A percentile compares a stretch with the other conserved stretches of the same genome.
Conservation (phyloP, 2,329 filamentous ascomycete species). For the Paradendryphiella salina region DNA sequence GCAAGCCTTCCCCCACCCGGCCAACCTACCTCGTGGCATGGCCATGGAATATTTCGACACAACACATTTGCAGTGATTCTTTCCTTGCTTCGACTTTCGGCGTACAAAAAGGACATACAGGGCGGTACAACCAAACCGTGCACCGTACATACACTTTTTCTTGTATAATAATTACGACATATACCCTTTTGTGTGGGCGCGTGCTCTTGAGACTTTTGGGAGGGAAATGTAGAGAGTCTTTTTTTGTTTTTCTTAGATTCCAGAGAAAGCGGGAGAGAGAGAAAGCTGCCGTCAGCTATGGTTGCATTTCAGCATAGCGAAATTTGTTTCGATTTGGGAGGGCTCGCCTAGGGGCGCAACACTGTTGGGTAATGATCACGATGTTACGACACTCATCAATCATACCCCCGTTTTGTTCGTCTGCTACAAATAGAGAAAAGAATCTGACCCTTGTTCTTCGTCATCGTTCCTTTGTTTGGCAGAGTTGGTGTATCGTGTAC, state of each 20-base stretch:
- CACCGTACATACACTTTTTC: slow-evolving; percentile 6
- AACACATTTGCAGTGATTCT: slow-evolving; percentile 9
- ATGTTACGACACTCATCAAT: slow-evolving; percentile 20
- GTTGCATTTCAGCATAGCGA: slow-evolving; percentile 2
- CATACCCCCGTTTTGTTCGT: neutral
- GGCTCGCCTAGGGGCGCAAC: too few relatives aligned
- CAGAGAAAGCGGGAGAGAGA: neutral
- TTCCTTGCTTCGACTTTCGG: neutral
- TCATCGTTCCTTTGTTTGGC: too few relatives aligned
- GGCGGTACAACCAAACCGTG: neutral
- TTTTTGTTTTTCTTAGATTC: neutral
- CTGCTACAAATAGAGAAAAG: neutral
- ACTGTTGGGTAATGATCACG: slow-evolving; percentile 20
- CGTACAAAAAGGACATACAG: neutral
- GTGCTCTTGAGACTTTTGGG: neutral
- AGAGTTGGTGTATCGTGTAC: too few relatives aligned
- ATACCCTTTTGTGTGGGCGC: slow-evolving; percentile 25
- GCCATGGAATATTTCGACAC: neutral
- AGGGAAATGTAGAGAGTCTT: slow-evolving; percentile 3
- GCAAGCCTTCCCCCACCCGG: neutral
- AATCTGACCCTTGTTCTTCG: too few relatives aligned
- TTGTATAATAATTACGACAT: slow-evolving; percentile 28
- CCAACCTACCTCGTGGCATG: neutral
- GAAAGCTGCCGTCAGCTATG: neutral
- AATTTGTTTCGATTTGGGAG: neutral